Evolutionary conservation across 805 yeast species (phyloP), one percentile per base, ranked within the genome.

Genomic region (Candida sithepensis): DNA sequence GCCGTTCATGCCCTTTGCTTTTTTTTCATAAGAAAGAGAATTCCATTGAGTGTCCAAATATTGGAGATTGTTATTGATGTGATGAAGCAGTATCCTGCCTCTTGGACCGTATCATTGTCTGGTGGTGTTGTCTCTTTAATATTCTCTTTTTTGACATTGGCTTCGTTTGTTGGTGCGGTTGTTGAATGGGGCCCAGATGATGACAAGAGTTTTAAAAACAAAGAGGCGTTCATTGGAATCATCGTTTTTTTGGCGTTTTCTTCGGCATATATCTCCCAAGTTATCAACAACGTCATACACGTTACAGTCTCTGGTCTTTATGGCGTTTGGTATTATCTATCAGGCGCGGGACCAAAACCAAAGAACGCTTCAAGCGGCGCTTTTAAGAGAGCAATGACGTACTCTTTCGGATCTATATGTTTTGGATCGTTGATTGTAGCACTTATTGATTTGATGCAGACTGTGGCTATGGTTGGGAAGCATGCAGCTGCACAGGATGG

Each of bases 321-420:
- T 62, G 96, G 97, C 10, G 79, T 92, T 10, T 91, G 97, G 97
- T 90, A 88, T 65, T 91, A 88, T 65, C 76, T 86, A 61, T 54
- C 58, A 13, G 50, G 55, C 19, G 48, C 57, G 19, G 78, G 85
- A 21, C 73, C 73, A 46, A 79, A 88, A 7, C 96, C 96, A 32
- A 77, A 64, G 57, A 76, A 78, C 72, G 91, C 96, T 6, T 91
- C 92, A 1, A 66, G 81, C 43, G 92, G 94, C 1, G 84, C 96
- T 2, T 79, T 91, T 54, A 64, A 56, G 26, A 76, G 96, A 55
- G 87, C 96, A 1, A 65, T 88, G 67, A 85, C 96, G 3, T 85
- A 83, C 63, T 88, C 95, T 12, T 84, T 90, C 58, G 97, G 98
- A 2, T 86, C 96, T 2, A 84, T 91, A 47, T 85, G 96, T 62